These are phyloP conservation scores for Pestalotiopsis sp. DNA, from an alignment of 2,329 filamentous ascomycete species.

Conservation along the genomic window DNA sequence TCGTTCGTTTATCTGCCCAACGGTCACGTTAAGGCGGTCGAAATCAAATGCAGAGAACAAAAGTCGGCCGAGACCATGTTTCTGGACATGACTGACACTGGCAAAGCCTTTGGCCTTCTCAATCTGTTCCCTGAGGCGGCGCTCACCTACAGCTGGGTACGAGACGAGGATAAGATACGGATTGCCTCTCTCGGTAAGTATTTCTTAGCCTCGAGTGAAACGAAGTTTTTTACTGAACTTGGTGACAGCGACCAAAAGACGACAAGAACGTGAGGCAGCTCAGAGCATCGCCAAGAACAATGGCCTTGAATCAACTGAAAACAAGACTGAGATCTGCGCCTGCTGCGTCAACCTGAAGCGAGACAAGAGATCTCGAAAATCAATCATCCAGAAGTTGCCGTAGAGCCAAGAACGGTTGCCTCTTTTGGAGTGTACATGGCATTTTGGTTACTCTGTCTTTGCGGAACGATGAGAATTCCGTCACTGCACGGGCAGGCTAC, in stretches of 20 bases:
- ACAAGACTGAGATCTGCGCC: constrained; percentile 19
- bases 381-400: no score
- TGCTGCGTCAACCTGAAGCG: constrained; percentile 24
- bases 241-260: constrained; percentile 19
- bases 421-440: not conserved
- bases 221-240: not conserved
- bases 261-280: constrained; percentile 17
- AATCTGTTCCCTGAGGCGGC: constrained; percentile 48
- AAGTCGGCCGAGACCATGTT: constrained; percentile 15
- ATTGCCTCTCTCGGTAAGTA: constrained; percentile 42
- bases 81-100: not conserved
- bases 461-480: not conserved
- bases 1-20: constrained; percentile 23
- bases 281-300: constrained; percentile 17
- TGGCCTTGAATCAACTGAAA: constrained; percentile 22
- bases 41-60: constrained; percentile 25
- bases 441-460: not conserved
- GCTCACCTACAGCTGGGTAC: constrained; percentile 45
- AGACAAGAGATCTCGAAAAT: not conserved
- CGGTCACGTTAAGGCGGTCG: constrained; percentile 22
- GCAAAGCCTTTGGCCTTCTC: constrained; percentile 25
- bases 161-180: constrained; percentile 35
- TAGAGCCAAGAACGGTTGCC: not conserved
- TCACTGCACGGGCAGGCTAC: not conserved
- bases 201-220: not conserved